These are phyloP conservation scores for Claviceps maximensis DNA, from an alignment of 2,329 filamentous ascomycete genomes.

Conservation along the genomic window DNA sequence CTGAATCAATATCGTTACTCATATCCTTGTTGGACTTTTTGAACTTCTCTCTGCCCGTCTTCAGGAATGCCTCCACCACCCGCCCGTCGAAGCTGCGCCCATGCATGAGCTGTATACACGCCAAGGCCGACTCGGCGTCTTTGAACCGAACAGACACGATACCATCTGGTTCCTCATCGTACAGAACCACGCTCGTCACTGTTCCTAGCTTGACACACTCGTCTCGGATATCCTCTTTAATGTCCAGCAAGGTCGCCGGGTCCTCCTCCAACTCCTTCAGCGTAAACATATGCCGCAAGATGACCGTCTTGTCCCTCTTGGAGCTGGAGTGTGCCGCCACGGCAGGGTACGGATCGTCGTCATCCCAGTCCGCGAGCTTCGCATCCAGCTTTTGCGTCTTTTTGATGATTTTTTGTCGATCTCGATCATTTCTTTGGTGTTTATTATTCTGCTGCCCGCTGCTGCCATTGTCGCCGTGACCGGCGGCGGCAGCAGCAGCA, in stretches of 20 bases:
- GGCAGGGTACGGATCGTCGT: constrained; percentile 55
- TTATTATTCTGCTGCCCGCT: constrained; percentile 22
- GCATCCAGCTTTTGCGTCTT: constrained; percentile 86
- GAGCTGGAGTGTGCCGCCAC: constrained; percentile 26
- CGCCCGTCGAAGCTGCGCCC: constrained; percentile 68
- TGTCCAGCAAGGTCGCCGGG: constrained; percentile 68
- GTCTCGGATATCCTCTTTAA: constrained; percentile 87
- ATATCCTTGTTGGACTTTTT: constrained; percentile 50
- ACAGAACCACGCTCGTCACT: constrained; percentile 84
- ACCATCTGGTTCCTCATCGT: constrained; percentile 73
- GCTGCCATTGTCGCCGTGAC: constrained; percentile 10
- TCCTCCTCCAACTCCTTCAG: constrained; percentile 75
- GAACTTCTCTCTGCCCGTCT: constrained; percentile 60
- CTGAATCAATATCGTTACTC: constrained; percentile 26
- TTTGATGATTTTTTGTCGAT: constrained; percentile 81
- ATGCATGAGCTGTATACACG: constrained; percentile 63
- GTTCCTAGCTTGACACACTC: constrained; percentile 77
- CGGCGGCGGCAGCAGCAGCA: not conserved
- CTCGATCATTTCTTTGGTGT: constrained; percentile 43
- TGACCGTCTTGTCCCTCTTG: constrained; percentile 66
- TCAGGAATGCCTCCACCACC: constrained; percentile 56
- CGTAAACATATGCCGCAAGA: constrained; percentile 90
- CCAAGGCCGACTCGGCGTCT: constrained; percentile 54
- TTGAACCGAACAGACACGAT: constrained; percentile 76
- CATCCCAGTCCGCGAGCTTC: constrained; percentile 88